phyloP scores from a whole-genome alignment of 2,329 filamentous ascomycete species.

The Cladobotryum mycophilum region DNA sequence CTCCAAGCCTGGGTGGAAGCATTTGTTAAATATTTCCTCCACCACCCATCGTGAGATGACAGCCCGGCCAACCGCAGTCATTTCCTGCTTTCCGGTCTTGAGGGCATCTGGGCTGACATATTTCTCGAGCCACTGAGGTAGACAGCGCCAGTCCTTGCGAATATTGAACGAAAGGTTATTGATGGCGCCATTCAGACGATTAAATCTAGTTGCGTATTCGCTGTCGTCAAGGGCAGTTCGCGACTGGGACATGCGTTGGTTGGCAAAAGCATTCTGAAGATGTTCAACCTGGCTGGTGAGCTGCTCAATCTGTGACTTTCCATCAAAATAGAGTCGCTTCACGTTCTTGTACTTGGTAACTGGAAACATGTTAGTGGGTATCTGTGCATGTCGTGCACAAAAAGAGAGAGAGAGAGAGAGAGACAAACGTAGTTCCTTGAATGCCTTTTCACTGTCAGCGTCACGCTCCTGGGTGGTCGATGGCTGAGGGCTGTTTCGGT shows the following conservation, averaged over 20 bases:
- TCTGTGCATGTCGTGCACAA: neutral
- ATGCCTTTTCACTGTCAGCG: slow-evolving; percentile 46
- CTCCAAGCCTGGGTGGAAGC: slow-evolving; percentile 87
- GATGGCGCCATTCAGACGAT: slow-evolving; percentile 84
- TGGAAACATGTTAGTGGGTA: slow-evolving; percentile 29
- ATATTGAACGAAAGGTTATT: slow-evolving; percentile 95
- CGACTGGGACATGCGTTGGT: slow-evolving; percentile 90
- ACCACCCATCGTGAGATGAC: slow-evolving; percentile 85
- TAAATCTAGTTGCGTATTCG: slow-evolving; percentile 86
- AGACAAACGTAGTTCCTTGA: slow-evolving; percentile 51
- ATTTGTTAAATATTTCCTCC: slow-evolving; percentile 83
- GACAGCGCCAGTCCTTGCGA: slow-evolving; percentile 81
- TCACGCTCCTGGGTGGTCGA: slow-evolving; percentile 34
- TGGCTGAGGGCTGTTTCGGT: slow-evolving; percentile 52
- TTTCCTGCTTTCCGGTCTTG: slow-evolving; percentile 86
- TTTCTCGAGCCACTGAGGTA: slow-evolving; percentile 73
- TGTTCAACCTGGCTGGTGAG: slow-evolving; percentile 85
- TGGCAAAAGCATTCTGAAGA: slow-evolving; percentile 93
- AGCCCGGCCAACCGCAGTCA: slow-evolving; percentile 90
- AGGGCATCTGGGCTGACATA: slow-evolving; percentile 82
- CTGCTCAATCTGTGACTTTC: slow-evolving; percentile 84
- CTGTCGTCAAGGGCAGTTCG: slow-evolving; percentile 91
- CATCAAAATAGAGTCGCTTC: slow-evolving; percentile 95
- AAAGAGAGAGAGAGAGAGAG: no score
- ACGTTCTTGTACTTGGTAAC: slow-evolving; percentile 97